Percentiles rank a stretch among this genome's conserved stretches.
Evolutionary conservation across 163 green algal genomes (phyloP).

Genomic region (Volvox carteri): DNA sequence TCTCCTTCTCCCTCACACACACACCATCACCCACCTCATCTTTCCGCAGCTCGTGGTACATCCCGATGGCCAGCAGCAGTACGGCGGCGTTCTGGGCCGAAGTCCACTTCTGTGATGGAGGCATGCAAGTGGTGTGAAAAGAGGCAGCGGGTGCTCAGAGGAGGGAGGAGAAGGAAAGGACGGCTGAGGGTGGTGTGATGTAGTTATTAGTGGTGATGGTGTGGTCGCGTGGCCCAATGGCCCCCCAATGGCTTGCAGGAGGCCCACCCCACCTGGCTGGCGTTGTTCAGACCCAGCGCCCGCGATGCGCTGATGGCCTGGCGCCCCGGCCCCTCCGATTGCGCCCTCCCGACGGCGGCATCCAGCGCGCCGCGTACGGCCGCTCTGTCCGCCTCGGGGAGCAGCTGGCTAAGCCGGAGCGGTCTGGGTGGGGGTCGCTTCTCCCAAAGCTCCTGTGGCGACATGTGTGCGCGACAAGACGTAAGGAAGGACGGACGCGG

Average conservation of each 20-base stretch:
- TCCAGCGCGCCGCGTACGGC: neutral
- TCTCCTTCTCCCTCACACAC: no score
- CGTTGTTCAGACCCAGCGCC: slow-evolving; percentile 78
- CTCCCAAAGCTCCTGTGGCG: slow-evolving; percentile 88
- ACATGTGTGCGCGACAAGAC: neutral
- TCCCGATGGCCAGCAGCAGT: slow-evolving; percentile 83
- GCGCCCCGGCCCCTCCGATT: neutral
- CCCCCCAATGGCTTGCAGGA: no score
- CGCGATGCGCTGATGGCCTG: slow-evolving; percentile 50
- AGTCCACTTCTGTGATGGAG: slow-evolving; percentile 84
- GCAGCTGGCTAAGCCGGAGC: slow-evolving; percentile 70
- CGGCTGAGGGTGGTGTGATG: no score
- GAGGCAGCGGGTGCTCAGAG: no score
- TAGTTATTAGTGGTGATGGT: no score
- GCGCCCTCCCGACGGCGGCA: neutral
- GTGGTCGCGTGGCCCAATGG: no score
- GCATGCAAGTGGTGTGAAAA: no score
- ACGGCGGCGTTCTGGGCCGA: slow-evolving; percentile 82
- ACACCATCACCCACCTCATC: slow-evolving; percentile 79
- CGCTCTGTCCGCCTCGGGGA: slow-evolving; percentile 45
- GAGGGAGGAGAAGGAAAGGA: no score
- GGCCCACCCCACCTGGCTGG: slow-evolving; percentile 62
- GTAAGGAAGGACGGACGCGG: no score
- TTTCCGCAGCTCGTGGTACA: slow-evolving; percentile 76
- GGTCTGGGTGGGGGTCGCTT: slow-evolving; percentile 75